Percentiles rank a stretch among this genome's conserved stretches.
These are phyloP conservation scores for Cantharellus anzutake DNA, from an alignment of 768 basidiomycete species.

Conservation along the genomic window DNA sequence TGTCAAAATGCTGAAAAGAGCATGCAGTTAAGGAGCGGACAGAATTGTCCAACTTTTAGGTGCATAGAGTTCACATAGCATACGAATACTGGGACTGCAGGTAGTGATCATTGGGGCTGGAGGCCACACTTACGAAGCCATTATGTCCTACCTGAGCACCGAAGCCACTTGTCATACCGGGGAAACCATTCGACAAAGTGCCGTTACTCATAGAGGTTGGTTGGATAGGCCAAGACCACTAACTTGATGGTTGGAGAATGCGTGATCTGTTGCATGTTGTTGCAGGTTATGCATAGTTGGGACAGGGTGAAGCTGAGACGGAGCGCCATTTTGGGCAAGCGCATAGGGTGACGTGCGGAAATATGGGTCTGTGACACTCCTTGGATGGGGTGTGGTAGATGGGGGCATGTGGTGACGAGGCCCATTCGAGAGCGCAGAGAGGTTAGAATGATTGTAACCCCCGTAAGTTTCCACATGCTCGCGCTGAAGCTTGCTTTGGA, in stretches of 20 bases:
- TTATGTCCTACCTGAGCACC: not conserved
- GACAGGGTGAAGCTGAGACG: not conserved
- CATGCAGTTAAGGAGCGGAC: not conserved
- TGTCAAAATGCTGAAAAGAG: not conserved
- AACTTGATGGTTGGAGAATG: not conserved
- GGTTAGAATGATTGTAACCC: not conserved
- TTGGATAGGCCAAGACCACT: not conserved
- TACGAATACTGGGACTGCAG: not conserved
- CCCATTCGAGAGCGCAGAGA: not conserved
- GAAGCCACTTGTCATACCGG: not conserved
- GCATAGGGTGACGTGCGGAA: slow-evolving; percentile 2
- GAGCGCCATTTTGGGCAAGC: slow-evolving; percentile 1
- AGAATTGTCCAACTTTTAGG: not conserved
- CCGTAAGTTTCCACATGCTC: slow-evolving; percentile 47
- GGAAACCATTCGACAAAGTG: too few relatives aligned
- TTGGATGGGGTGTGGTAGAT: slow-evolving; percentile 5
- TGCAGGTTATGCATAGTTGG: not conserved
- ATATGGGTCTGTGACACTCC: slow-evolving; percentile 5
- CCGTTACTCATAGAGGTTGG: not conserved
- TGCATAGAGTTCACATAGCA: not conserved
- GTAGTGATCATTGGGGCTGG: not conserved
- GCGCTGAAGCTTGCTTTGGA: slow-evolving; percentile 94
- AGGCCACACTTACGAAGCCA: not conserved
- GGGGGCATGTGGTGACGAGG: not conserved
- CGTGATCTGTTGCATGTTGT: not conserved